These are phyloP conservation scores for Phylloporus rhodoxanthus DNA, from an alignment of 768 basidiomycete species.

Conservation along the genomic window DNA sequence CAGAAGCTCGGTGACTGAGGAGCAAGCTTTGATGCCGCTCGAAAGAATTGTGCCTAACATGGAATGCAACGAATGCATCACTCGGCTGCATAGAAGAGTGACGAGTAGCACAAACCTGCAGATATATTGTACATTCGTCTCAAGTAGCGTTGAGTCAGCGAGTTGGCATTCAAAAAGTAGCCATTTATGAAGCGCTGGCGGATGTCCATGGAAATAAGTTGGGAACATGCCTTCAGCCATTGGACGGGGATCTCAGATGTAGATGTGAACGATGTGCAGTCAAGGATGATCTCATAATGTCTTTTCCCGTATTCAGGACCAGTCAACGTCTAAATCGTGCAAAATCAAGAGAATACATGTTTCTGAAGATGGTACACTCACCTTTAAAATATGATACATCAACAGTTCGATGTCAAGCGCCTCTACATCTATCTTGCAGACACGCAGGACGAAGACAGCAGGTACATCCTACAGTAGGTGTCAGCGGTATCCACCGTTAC, in stretches of 20 bases:
- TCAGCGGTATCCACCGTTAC: neutral
- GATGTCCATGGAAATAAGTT: slow-evolving; percentile 68
- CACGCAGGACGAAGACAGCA: slow-evolving; percentile 55
- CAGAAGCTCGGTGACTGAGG: slow-evolving; percentile 56
- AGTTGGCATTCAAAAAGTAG: slow-evolving; percentile 72
- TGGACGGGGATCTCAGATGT: slow-evolving; percentile 75
- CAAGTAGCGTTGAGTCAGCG: slow-evolving; percentile 64
- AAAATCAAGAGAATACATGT: neutral
- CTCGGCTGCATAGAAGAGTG: neutral
- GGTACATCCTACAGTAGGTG: slow-evolving; percentile 31
- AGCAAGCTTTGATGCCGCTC: slow-evolving; percentile 51
- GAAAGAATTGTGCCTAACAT: slow-evolving; percentile 47
- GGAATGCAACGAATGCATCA: neutral
- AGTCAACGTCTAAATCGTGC: slow-evolving; percentile 43
- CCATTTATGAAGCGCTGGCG: slow-evolving; percentile 53
- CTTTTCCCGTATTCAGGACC: slow-evolving; percentile 43
- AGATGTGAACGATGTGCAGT: slow-evolving; percentile 73
- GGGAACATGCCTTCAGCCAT: slow-evolving; percentile 74
- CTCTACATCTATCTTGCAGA: slow-evolving; percentile 73
- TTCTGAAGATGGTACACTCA: slow-evolving; percentile 19
- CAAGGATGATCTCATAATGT: slow-evolving; percentile 67
- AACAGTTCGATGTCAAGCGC: slow-evolving; percentile 72
- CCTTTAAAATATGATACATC: slow-evolving; percentile 76
- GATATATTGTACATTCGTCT: slow-evolving; percentile 71
- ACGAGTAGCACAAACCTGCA: slow-evolving; percentile 32